These are phyloP conservation scores for Metschnikowia shivogae DNA, from an alignment of 805 yeast genomes.

Conservation along the genomic window DNA sequence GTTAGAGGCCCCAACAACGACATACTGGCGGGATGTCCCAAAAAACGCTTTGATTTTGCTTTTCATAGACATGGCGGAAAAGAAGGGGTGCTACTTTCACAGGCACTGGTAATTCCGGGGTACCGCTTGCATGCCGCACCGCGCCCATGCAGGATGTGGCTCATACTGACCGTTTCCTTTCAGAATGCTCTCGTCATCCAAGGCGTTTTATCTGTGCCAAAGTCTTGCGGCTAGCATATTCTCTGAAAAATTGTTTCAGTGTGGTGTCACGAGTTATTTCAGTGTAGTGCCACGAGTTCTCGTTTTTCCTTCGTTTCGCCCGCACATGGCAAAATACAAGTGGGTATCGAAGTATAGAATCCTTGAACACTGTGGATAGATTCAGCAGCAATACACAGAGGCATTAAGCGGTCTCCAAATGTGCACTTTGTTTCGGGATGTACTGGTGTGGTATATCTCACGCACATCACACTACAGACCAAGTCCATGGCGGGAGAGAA, in stretches of 20 bases:
- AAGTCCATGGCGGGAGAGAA: slow-evolving; percentile 30
- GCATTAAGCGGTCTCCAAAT: background rate
- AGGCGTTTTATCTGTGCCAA: no score
- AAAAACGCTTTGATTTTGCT: slow-evolving; percentile 43
- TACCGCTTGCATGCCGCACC: background rate
- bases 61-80: slow-evolving; percentile 34
- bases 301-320: no score
- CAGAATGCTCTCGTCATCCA: no score
- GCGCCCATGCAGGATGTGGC: background rate
- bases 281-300: no score
- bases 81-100: background rate
- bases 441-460: background rate
- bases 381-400: no score
- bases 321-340: background rate
- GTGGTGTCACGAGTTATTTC: no score
- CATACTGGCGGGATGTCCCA: slow-evolving; percentile 49
- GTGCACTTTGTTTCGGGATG: background rate
- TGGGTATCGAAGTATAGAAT: background rate
- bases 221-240: no score
- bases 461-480: background rate
- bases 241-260: no score
- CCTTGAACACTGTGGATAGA: no score
- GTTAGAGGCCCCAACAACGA: slow-evolving; percentile 70
- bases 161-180: no score
- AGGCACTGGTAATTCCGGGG: slow-evolving; percentile 2